These are phyloP conservation scores for Cyphellophora europaea DNA, from an alignment of 2,329 filamentous ascomycete genomes.

Conservation along the genomic window DNA sequence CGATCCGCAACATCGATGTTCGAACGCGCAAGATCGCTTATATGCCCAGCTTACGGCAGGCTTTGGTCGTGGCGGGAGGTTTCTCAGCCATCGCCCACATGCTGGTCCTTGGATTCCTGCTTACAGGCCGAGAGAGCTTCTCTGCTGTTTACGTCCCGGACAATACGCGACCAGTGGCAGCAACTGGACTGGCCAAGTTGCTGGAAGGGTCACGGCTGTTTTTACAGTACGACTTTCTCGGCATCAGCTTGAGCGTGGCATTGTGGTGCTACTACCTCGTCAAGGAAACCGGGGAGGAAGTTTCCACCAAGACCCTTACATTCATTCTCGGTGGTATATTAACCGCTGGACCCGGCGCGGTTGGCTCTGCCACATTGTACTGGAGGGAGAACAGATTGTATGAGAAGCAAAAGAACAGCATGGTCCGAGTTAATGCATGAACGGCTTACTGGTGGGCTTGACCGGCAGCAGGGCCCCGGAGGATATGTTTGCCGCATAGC, in stretches of 20 bases:
- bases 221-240: neutral
- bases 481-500: too few species aligned
- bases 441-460: too few species aligned
- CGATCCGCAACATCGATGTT: conserved; percentile 1
- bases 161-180: neutral
- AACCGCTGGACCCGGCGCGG: neutral
- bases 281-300: neutral
- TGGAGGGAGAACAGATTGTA: neutral
- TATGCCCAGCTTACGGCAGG: neutral
- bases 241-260: neutral
- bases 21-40: neutral
- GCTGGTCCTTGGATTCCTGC: neutral
- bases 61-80: neutral
- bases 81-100: conserved; percentile 1
- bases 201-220: neutral
- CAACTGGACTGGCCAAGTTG: neutral
- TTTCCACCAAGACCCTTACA: neutral
- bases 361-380: neutral
- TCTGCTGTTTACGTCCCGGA: neutral
- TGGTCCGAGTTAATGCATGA: too few species aligned
- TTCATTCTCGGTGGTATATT: neutral
- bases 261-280: conserved; percentile 1
- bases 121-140: neutral
- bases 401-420: neutral
- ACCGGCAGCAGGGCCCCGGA: too few species aligned